Conservation (phyloP, 495 filamentous ascomycete species). For the Glarea lozoyensis region DNA sequence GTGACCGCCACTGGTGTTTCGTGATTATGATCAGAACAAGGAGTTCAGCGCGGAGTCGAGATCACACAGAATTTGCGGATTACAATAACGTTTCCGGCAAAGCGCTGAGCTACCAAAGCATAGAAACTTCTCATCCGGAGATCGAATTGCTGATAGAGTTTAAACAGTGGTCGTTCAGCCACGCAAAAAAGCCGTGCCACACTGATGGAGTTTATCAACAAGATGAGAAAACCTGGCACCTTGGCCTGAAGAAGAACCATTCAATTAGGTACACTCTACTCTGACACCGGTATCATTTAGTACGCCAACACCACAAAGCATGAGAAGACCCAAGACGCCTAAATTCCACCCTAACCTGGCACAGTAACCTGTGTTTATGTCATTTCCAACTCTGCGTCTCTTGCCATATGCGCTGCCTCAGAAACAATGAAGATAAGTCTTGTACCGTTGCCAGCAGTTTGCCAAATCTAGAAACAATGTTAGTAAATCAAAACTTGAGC, state of each 20-base stretch:
- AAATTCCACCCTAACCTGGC: background rate
- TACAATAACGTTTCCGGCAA: no score
- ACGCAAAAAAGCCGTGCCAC: no score
- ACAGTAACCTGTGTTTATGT: background rate
- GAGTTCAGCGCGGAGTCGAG: no score
- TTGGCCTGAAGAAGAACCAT: background rate
- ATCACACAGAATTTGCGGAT: no score
- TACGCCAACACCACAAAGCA: background rate
- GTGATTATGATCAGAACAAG: no score
- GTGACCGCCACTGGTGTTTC: no score
- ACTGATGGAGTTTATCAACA: no score
- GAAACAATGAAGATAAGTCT: conserved; percentile 64
- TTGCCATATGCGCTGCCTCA: conserved; percentile 18
- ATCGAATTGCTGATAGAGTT: no score
- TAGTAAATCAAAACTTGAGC: conserved; percentile 3
- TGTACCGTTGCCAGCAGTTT: conserved; percentile 79
- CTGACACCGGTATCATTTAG: conserved; percentile 5
- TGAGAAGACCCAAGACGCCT: background rate
- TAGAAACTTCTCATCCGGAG: no score
- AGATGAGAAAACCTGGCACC: no score
- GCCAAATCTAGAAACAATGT: conserved; percentile 67
- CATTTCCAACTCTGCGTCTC: conserved; percentile 14
- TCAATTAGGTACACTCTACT: conserved; percentile 4
- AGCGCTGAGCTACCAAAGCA: no score
- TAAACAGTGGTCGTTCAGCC: no score